A percentile compares a stretch with the other conserved stretches of the same genome.
phyloP scores from a whole-genome alignment of 2,329 filamentous ascomycete genomes.

The Tolypocladium tundrense region DNA sequence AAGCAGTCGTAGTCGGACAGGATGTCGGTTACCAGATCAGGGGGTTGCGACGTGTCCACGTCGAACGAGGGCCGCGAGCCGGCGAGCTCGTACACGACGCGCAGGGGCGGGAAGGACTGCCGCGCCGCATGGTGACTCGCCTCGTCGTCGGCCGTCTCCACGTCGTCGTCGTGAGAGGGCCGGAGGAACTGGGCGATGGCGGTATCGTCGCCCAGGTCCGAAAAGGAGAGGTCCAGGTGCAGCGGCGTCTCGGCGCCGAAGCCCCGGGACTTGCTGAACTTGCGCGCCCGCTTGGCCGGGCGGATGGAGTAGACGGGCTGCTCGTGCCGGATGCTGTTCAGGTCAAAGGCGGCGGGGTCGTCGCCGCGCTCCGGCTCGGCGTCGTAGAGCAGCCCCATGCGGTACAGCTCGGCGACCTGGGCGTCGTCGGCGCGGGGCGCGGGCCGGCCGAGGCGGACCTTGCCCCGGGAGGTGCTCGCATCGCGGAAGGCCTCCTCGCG shows the following conservation, averaged over 20 bases:
- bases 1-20: constrained; percentile 27
- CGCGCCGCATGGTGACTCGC: constrained; percentile 6
- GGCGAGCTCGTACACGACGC: constrained; percentile 29
- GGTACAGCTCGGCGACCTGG: constrained; percentile 30
- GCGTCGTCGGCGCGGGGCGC: constrained; percentile 19
- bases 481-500: constrained; percentile 37
- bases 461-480: constrained; percentile 23
- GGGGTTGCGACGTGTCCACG: constrained; percentile 24
- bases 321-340: constrained; percentile 27
- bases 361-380: constrained; percentile 23
- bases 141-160: constrained; percentile 10
- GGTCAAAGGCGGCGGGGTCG: constrained; percentile 21
- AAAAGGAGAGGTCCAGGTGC: constrained; percentile 30
- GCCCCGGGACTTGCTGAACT: constrained; percentile 11
- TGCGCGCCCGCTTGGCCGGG: constrained; percentile 21
- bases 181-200: constrained; percentile 25
- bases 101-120: constrained; percentile 20
- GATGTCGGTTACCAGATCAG: constrained; percentile 21
- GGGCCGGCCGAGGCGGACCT: constrained; percentile 13
- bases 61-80: constrained; percentile 21
- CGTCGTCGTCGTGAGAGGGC: constrained; percentile 7
- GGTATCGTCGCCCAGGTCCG: constrained; percentile 29
- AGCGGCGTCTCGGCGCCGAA: constrained; percentile 16
- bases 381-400: constrained; percentile 34
- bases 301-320: constrained; percentile 28